Evolutionary conservation across 2,329 filamentous ascomycete genomes (phyloP).

Genomic region (Fusarium sp.): DNA sequence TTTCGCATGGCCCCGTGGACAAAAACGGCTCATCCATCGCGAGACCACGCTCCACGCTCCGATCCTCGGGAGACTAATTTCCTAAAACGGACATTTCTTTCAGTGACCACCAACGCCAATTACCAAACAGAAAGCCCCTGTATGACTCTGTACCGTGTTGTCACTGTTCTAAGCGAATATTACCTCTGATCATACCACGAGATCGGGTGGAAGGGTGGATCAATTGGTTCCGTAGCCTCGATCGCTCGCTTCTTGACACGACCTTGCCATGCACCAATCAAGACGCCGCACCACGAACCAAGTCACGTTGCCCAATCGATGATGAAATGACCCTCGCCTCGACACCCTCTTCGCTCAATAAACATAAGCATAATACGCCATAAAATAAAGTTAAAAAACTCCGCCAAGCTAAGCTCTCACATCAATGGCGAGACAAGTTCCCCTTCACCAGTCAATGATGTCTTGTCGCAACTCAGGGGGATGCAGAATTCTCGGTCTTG

Average conservation of each 20-base stretch:
- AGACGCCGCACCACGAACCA: rapidly evolving
- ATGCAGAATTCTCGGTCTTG: not conserved
- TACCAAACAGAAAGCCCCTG: not conserved
- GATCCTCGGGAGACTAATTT: not conserved
- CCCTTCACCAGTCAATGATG: not conserved
- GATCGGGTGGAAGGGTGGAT: not conserved
- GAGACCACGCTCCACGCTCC: not conserved
- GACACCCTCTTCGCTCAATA: not conserved
- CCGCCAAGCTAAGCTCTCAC: not conserved
- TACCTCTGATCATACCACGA: not conserved
- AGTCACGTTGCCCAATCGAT: not conserved
- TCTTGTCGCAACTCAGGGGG: not conserved
- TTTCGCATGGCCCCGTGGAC: not conserved
- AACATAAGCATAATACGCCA: not conserved
- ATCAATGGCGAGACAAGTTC: not conserved
- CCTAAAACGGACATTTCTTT: not conserved
- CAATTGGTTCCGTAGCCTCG: not conserved
- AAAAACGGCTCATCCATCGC: not conserved
- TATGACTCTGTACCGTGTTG: not conserved
- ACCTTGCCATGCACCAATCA: not conserved
- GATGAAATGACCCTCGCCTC: not conserved
- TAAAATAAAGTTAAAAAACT: not conserved
- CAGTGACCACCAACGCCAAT: not conserved
- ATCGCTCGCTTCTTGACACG: not conserved
- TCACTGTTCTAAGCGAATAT: not conserved